phyloP scores from a whole-genome alignment of 257 asterid genomes.

The Linderniella brevidens region DNA sequence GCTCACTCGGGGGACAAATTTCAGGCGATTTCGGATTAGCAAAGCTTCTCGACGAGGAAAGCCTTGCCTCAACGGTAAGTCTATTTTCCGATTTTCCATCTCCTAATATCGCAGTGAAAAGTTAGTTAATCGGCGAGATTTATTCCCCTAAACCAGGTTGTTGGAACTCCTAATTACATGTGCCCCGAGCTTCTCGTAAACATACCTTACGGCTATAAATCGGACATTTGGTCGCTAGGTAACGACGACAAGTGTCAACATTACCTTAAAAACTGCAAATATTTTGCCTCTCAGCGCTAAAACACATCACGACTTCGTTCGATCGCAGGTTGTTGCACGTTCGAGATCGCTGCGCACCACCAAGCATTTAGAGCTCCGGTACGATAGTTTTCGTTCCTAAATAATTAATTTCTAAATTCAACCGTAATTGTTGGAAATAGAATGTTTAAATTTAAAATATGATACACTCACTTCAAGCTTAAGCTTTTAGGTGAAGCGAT shows the following conservation, averaged over 20 bases:
- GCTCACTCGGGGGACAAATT: slow-evolving; percentile 11
- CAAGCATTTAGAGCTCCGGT: slow-evolving; percentile 85
- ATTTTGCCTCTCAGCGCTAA: too few species aligned
- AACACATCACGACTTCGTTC: too few species aligned
- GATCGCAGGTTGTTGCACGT: slow-evolving; percentile 85
- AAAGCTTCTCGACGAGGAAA: slow-evolving; percentile 58
- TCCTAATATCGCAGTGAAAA: too few species aligned
- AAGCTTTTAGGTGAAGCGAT: too few species aligned
- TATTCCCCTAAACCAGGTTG: slow-evolving; percentile 32
- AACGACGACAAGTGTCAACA: too few species aligned
- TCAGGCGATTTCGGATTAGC: slow-evolving; percentile 94
- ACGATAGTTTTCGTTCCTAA: slow-evolving; percentile 14
- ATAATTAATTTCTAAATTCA: too few species aligned
- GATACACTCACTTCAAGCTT: too few species aligned
- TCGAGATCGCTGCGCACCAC: slow-evolving; percentile 91
- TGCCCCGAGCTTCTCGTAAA: slow-evolving; percentile 91
- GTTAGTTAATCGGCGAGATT: slow-evolving; percentile 1
- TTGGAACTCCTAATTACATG: slow-evolving; percentile 76
- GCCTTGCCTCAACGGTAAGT: slow-evolving; percentile 72
- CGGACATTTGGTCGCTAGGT: slow-evolving; percentile 96
- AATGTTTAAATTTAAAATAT: too few species aligned
- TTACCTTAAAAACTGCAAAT: too few species aligned
- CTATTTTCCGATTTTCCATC: slow-evolving; percentile 7
- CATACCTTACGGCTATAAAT: slow-evolving; percentile 84
- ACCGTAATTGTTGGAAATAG: too few species aligned